Evolutionary conservation across 2,329 filamentous ascomycete genomes (phyloP).

Genomic region (Pseudogymnoascus sp.): DNA sequence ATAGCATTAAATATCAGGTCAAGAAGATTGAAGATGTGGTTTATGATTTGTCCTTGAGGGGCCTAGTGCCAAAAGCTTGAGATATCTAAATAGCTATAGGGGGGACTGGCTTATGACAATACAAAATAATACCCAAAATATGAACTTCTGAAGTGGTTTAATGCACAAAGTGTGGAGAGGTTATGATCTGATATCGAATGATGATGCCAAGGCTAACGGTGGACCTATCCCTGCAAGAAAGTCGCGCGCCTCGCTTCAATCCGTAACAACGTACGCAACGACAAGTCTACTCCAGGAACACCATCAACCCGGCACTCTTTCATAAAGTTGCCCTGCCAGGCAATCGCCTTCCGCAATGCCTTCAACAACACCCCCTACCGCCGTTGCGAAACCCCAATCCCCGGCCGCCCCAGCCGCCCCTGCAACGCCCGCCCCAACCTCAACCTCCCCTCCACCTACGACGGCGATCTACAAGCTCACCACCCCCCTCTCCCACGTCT

Average conservation of each 20-base stretch:
- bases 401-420: not conserved
- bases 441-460: not conserved
- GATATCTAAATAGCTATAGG: not conserved
- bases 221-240: slow-evolving; percentile 3
- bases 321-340: not conserved
- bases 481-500: slow-evolving; percentile 35
- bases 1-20: slow-evolving; percentile 93
- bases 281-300: not conserved
- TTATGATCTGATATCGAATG: slow-evolving; percentile 1
- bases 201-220: not conserved
- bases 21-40: slow-evolving; percentile 98
- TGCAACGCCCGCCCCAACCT: not conserved
- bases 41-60: slow-evolving; percentile 84
- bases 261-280: not conserved
- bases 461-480: slow-evolving; percentile 7
- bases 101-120: not conserved
- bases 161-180: not conserved
- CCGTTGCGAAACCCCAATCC: not conserved
- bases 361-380: not conserved
- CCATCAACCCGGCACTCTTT: not conserved
- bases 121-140: not conserved
- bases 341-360: not conserved
- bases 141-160: not conserved
- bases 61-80: slow-evolving; percentile 51
- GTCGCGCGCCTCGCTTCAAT: slow-evolving; percentile 1